Conservation (phyloP, 495 filamentous ascomycete species). For the Aspergillus sparsus region DNA sequence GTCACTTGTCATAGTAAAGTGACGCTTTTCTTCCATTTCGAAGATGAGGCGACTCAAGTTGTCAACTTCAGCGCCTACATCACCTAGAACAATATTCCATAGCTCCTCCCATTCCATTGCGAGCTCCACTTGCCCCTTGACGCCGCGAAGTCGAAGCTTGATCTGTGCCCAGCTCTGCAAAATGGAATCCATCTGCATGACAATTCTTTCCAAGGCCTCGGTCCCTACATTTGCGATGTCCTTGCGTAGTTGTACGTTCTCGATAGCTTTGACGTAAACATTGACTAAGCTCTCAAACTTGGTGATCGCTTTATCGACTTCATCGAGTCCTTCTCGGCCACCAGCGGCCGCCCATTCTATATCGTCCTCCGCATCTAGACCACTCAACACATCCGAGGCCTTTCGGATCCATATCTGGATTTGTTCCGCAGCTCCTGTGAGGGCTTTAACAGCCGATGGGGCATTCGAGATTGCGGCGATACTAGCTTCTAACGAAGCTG, state of each 20-base stretch:
- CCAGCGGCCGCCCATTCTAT: slow-evolving; percentile 96
- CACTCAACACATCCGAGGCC: slow-evolving; percentile 79
- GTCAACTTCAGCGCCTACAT: slow-evolving; percentile 89
- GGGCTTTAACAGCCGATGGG: slow-evolving; percentile 70
- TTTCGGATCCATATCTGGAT: slow-evolving; percentile 91
- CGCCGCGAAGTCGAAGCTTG: slow-evolving; percentile 66
- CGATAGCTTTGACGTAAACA: slow-evolving; percentile 88
- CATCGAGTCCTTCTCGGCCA: slow-evolving; percentile 83
- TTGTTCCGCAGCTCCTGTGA: slow-evolving; percentile 82
- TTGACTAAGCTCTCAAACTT: slow-evolving; percentile 84
- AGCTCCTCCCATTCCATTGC: slow-evolving; percentile 99
- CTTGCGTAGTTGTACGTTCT: slow-evolving; percentile 75
- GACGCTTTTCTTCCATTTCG: slow-evolving; percentile 93
- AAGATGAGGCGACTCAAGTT: slow-evolving; percentile 80
- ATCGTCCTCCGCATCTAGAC: slow-evolving; percentile 90
- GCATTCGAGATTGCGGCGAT: slow-evolving; percentile 82
- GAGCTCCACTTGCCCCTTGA: slow-evolving; percentile 89
- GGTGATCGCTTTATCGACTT: slow-evolving; percentile 82
- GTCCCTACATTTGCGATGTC: slow-evolving; percentile 72
- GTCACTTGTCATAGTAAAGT: slow-evolving; percentile 66
- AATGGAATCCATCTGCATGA: slow-evolving; percentile 84
- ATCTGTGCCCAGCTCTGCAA: slow-evolving; percentile 82
- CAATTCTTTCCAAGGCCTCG: slow-evolving; percentile 67
- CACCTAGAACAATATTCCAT: slow-evolving; percentile 89
- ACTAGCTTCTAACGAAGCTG: slow-evolving; percentile 73